A percentile compares a stretch with the other conserved stretches of the same genome.
These are phyloP conservation scores for Colletotrichum eremochloae DNA, from an alignment of 2,329 filamentous ascomycete species.

Conservation along the genomic window DNA sequence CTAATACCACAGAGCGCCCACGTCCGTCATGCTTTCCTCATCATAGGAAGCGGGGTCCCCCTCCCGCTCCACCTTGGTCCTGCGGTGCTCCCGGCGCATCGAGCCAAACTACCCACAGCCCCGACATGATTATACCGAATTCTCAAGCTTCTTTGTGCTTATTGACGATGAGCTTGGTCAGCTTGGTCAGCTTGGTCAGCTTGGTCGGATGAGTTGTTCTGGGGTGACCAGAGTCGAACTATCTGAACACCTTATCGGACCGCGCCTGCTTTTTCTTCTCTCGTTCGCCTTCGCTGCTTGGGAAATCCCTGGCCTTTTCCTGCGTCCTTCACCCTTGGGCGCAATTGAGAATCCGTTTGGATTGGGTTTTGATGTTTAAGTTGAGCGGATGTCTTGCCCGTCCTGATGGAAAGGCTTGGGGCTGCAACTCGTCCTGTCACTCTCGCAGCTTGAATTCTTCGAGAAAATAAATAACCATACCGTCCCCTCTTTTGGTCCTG, in stretches of 20 bases:
- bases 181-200: too few relatives aligned
- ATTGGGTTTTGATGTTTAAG: slow-evolving; percentile 17
- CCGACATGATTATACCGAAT: slow-evolving; percentile 5
- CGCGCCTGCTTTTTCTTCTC: slow-evolving; percentile 30
- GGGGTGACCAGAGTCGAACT: neutral
- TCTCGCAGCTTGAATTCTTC: neutral
- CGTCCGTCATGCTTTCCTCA: slow-evolving; percentile 26
- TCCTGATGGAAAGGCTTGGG: neutral
- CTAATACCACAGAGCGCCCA: slow-evolving; percentile 23
- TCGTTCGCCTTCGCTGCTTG: slow-evolving; percentile 9
- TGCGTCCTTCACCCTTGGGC: slow-evolving; percentile 21
- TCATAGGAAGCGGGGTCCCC: neutral
- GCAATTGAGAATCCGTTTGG: slow-evolving; percentile 21
- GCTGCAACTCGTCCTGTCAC: slow-evolving; percentile 8
- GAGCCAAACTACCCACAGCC: neutral
- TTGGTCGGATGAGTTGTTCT: neutral
- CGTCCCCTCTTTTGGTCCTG: neutral
- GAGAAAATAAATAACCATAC: neutral
- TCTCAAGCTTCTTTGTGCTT: slow-evolving; percentile 1
- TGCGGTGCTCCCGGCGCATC: slow-evolving; percentile 24
- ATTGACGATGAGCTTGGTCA: neutral
- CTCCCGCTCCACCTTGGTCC: slow-evolving; percentile 1
- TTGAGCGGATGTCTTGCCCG: slow-evolving; percentile 18
- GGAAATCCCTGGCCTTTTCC: slow-evolving; percentile 16
- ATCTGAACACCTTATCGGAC: slow-evolving; percentile 25